Evolutionary conservation across 1,284 basidiomycete genomes (phyloP).

Genomic region (Termitomyces sp.): DNA sequence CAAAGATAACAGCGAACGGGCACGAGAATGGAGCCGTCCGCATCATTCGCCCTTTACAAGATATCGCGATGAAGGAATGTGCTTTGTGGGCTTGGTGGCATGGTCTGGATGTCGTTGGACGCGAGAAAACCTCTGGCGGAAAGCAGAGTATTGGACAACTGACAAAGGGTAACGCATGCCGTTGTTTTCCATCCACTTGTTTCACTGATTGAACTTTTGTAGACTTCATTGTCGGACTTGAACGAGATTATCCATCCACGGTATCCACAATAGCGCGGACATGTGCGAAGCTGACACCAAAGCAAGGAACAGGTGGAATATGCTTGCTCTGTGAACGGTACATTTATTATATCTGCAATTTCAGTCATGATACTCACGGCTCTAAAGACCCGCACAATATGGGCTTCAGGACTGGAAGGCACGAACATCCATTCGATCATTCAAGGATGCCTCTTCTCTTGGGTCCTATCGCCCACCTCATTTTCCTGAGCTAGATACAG

Average conservation of each 20-base stretch:
- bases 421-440: slow-evolving; percentile 64
- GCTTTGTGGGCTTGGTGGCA: slow-evolving; percentile 75
- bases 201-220: neutral
- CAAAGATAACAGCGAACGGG: slow-evolving; percentile 10
- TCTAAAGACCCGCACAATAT: slow-evolving; percentile 58
- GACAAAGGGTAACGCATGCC: slow-evolving; percentile 60
- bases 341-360: slow-evolving; percentile 21
- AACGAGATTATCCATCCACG: slow-evolving; percentile 83
- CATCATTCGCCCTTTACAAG: slow-evolving; percentile 67
- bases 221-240: slow-evolving; percentile 82
- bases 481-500: slow-evolving; percentile 11
- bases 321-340: slow-evolving; percentile 77
- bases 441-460: slow-evolving; percentile 29
- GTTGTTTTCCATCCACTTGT: neutral
- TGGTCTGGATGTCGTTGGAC: slow-evolving; percentile 47
- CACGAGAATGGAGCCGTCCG: slow-evolving; percentile 33
- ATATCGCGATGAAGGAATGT: slow-evolving; percentile 80
- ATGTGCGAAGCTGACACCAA: slow-evolving; percentile 77
- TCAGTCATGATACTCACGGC: slow-evolving; percentile 3
- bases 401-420: slow-evolving; percentile 72
- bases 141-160: slow-evolving; percentile 63
- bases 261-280: slow-evolving; percentile 85
- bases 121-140: slow-evolving; percentile 42
- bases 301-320: slow-evolving; percentile 42
- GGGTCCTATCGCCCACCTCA: slow-evolving; percentile 14